Base-by-base conservation (phyloP, 169 alveolate genomes). In the Plasmodium falciparum region DNA sequence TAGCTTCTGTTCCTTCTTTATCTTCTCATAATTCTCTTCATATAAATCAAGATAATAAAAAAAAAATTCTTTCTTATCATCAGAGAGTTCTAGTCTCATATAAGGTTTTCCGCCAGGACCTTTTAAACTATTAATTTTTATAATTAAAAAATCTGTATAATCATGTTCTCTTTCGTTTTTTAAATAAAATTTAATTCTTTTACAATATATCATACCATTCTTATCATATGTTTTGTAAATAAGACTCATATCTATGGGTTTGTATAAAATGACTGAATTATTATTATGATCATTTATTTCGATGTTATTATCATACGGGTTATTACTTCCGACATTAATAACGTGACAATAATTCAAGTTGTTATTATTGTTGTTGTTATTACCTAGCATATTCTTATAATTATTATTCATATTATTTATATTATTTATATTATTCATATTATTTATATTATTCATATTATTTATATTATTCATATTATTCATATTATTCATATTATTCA, bases 1-100 rank as follows among this genome's bases (percentile, higher is more conserved):
- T 13, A 80, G 26, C 22, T 47, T 80, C 33, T 80, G 90, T 69
- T 80, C 90, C 50, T 59, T 54, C 45, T 80, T 80, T 80, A 80
- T 80, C 4, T 72, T 80, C 70, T 80, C 90, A 61, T 80, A 80
- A 69, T 80, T 80, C 17, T 80, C 90, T 69, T 80, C 90, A 50
- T 54, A 80, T 22, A 80, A 69, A 69, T 80, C 90, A 56, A 80
- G 17, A 47, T 80, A 80, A 56, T 80, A 80, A 80, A 80, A 80
- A 67, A 80, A 80, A 13, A 50, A 56, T 49, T 80, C 90, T 33
- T 80, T 80, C 12, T 56, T 54, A 47, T 80, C 90, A 80, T 69
- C 73, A n/a, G 85, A 67, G 12, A 80, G 65, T 43, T 80, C 90
- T 29, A 80, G 15, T 45, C 90, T 3, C 90, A 80, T 80, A 49